Evolutionary conservation across 768 basidiomycete species (phyloP).

Genomic region (Cystofilobasidium capitatum): DNA sequence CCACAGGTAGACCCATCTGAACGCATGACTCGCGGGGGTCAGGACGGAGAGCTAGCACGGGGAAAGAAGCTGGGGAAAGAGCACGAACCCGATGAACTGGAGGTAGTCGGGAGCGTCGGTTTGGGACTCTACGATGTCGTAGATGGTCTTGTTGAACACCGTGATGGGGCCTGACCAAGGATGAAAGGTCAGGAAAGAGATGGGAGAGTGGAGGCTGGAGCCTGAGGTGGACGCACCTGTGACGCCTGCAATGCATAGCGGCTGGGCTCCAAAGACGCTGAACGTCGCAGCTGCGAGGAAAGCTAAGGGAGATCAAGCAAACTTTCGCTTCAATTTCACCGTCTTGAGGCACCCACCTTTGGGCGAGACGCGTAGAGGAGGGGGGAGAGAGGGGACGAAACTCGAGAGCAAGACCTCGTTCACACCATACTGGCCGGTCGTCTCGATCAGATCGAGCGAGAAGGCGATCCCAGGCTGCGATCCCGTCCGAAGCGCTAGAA

Average conservation of each 20-base stretch:
- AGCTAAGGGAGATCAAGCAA: conserved; percentile 52
- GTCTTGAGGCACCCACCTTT: not conserved
- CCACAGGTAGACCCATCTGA: conserved; percentile 77
- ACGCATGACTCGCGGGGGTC: not conserved
- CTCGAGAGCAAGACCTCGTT: conserved; percentile 59
- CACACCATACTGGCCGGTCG: conserved; percentile 79
- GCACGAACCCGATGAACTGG: conserved; percentile 57
- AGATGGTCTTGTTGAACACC: conserved; percentile 84
- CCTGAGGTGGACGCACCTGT: conserved; percentile 48
- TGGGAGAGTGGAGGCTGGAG: conserved; percentile 30
- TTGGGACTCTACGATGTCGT: conserved; percentile 50
- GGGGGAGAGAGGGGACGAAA: not conserved
- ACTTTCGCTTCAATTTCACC: too few species aligned
- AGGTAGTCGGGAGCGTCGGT: conserved; percentile 57
- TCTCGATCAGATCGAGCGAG: conserved; percentile 82
- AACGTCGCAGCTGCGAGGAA: conserved; percentile 87
- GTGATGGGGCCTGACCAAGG: conserved; percentile 61
- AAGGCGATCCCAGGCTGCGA: conserved; percentile 70
- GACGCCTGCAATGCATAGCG: conserved; percentile 82
- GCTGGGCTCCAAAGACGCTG: conserved; percentile 78
- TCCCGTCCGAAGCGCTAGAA: too few species aligned
- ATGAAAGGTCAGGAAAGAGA: not conserved
- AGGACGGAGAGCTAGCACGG: not conserved
- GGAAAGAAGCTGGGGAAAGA: not conserved
- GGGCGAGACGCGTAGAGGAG: not conserved